Evolutionary conservation across 2,329 filamentous ascomycete species (phyloP), one percentile per base, ranked within the genome.

Genomic region (Diaporthe caulivora): DNA sequence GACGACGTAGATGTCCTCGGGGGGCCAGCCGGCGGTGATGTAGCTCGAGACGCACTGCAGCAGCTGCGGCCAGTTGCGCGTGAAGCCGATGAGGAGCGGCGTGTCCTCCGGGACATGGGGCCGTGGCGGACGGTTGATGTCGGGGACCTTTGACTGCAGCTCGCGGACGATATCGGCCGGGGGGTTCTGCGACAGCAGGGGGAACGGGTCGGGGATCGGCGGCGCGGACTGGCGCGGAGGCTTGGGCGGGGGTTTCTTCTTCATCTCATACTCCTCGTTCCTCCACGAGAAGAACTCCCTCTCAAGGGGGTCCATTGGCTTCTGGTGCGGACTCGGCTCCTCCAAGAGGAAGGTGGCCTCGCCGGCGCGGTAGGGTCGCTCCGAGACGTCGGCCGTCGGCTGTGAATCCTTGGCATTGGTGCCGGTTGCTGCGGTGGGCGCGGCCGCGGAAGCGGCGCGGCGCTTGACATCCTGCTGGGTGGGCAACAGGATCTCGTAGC

Each of bases 21-120:
- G 79, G 51, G 88, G 88, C 88, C 88, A 90, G 26, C 88, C 88
- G 4, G 86, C 86, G 1, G 87, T 85, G 71, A 90, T 86, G 78
- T 89, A 90, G 65, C 83, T 85, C 40, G 87, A 83, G 4, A 90
- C 83, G 24, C 85, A 85, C 79, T 90, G 88, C 68, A 88, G 82
- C 42, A 90, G 81, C 75, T 89, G 79, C 21, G 84, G 83, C 84
- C 85, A 88, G 79, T 89, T 87, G 6, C 85, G 80, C 1, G 87
- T 89, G 80, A 89, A 90, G 15, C 87, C 86, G 68, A 90, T 86
- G 64, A 89, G 72, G 26, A 85, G 79, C 34, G 83, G 83, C 31
- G 83, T 84, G 34, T 78, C 73, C 78, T 84, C 80, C 2, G 79
- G 78, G 55, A 82, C 79, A 73, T 83, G 82, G 2, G 77, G 78